Conservation (phyloP, 2,329 filamentous ascomycete species). For the Botryotinia narcissicola region DNA sequence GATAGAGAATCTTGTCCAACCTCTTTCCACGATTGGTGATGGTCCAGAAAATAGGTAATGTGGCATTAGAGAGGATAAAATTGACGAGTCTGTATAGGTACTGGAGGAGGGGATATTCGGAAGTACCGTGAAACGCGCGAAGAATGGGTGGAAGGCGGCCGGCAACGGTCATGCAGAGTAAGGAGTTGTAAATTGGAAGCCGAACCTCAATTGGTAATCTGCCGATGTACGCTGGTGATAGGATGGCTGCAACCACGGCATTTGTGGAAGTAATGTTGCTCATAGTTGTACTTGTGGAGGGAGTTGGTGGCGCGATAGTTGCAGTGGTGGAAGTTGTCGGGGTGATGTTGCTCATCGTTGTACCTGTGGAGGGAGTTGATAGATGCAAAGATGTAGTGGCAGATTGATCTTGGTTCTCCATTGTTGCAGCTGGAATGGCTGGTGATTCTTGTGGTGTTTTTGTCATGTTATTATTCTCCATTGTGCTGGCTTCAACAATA, state of each 20-base stretch:
- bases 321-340: not conserved
- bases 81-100: not conserved
- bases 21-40: fast-evolving
- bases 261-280: too few species aligned
- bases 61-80: not conserved
- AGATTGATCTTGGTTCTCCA: not conserved
- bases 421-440: not conserved
- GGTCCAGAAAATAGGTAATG: not conserved
- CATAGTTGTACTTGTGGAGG: too few species aligned
- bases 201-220: not conserved
- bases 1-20: not conserved
- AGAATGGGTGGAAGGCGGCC: not conserved
- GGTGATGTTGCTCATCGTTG: not conserved
- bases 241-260: not conserved
- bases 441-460: not conserved
- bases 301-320: not conserved
- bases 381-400: not conserved
- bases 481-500: not conserved
- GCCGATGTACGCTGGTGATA: fast-evolving
- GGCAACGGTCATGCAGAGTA: not conserved
- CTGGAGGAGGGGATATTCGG: not conserved
- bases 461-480: not conserved
- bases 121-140: not conserved
- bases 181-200: not conserved
- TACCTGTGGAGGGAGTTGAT: not conserved